Conservation (phyloP, 2,329 filamentous ascomycete genomes). For the Fusarium marasasianum region DNA sequence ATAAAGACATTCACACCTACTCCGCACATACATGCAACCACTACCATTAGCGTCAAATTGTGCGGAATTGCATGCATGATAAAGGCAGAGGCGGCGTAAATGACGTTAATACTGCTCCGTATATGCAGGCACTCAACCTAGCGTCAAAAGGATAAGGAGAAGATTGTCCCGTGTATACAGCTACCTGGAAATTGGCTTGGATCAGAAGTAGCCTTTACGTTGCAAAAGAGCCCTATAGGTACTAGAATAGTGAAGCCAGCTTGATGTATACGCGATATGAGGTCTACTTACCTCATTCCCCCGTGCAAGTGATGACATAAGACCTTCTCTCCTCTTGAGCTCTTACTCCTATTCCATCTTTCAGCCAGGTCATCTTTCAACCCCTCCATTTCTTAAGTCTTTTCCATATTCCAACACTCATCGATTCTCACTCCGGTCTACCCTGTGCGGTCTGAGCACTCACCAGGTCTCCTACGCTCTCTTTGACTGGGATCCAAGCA, state of each 20-base stretch:
- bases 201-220: not conserved
- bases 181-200: not conserved
- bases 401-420: too few species aligned
- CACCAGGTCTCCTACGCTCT: rapidly evolving
- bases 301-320: not conserved
- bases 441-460: not conserved
- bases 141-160: not conserved
- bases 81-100: not conserved
- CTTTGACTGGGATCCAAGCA: not conserved
- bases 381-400: not conserved
- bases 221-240: rapidly evolving
- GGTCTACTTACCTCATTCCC: not conserved
- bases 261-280: not conserved
- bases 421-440: not conserved
- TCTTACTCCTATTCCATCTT: not conserved
- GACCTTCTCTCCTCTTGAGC: not conserved
- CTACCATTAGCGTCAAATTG: not conserved
- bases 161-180: not conserved
- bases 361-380: not conserved
- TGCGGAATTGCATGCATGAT: not conserved
- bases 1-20: not conserved
- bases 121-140: not conserved
- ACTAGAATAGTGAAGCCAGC: not conserved
- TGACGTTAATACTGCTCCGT: not conserved
- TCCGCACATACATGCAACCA: not conserved